Conservation (phyloP, 192 early-diverging fungal species). For the Oehlia diaphana region DNA sequence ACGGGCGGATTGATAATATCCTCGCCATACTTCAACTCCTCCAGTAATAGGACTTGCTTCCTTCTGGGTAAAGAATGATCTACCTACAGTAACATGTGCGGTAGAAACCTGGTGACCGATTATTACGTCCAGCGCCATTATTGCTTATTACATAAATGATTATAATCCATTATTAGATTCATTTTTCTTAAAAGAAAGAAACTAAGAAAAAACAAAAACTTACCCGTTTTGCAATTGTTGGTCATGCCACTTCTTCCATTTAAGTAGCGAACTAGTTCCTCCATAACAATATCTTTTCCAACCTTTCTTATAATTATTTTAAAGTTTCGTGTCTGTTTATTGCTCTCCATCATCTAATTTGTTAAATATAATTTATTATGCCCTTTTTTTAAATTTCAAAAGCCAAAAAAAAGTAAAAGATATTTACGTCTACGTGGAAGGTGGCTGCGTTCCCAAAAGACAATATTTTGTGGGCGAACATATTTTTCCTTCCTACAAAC, state of each 20-base stretch:
- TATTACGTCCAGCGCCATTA: constrained; percentile 77
- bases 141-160: constrained; percentile 29
- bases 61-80: constrained; percentile 88
- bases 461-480: constrained; percentile 61
- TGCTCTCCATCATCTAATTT: constrained; percentile 37
- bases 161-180: neutral
- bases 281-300: constrained; percentile 61
- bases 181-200: neutral
- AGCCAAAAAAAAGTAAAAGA: neutral
- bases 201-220: neutral
- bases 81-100: constrained; percentile 72
- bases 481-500: constrained; percentile 79
- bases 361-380: neutral
- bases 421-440: constrained; percentile 51
- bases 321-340: constrained; percentile 59
- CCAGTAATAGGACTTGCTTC: constrained; percentile 49
- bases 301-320: constrained; percentile 60
- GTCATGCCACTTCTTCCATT: constrained; percentile 40
- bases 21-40: constrained; percentile 89
- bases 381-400: neutral
- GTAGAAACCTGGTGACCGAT: constrained; percentile 75
- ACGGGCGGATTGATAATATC: constrained; percentile 87
- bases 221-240: constrained; percentile 38
- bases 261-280: constrained; percentile 54
- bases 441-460: constrained; percentile 45